Base-by-base conservation (phyloP, 2,329 filamentous ascomycete genomes). In the Aspergillus latus region DNA sequence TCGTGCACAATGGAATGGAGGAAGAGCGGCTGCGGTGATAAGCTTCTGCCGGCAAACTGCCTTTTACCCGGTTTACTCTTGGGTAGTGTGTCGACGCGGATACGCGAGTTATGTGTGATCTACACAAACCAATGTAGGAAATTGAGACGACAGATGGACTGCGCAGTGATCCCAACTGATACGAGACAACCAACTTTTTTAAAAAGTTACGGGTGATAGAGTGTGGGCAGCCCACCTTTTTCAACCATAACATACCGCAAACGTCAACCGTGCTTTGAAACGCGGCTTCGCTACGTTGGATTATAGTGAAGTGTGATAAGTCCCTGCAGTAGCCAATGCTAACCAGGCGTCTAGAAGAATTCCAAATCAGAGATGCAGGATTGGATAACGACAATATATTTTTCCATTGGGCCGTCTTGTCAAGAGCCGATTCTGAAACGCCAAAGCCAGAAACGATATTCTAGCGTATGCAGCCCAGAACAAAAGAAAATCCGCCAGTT, bases 11-110 rank as follows among this genome's bases (percentile, higher is more conserved):
- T 11, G 43, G 13, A 45, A 29, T n/a, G 4, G 26, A 30, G 11
- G 28, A n/a, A 21, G 13, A 13, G 34, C 8, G 9, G 34, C 28
- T 45, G 34, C 21, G 28, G n/a, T 50, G 54, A 56, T 52, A 51
- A 51, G 34, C 42, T 21, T 34, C 15, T 43, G 49, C 54, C 36
- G 54, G 13, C 21, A 45, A 56, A 47, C 53, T 15, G 34, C 32
- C 32, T 43, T 45, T 30, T 11, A 40, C 39, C 49, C 39, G 51
- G 21, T 46, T 16, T 37, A 26, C 15, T 21, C 21, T 3, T 21
- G 21, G 21, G 21, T 21, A 21, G 21, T 15, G 16, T 29, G 29
- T 29, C 30, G 9, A 47, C 32, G 8, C 30, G n/a, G 21, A 5
- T 13, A 15, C n/a, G 28, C 4, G 28, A 21, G 32, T 29, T 42